Base-by-base conservation (phyloP, 768 basidiomycete genomes). In the Trametes meyenii region DNA sequence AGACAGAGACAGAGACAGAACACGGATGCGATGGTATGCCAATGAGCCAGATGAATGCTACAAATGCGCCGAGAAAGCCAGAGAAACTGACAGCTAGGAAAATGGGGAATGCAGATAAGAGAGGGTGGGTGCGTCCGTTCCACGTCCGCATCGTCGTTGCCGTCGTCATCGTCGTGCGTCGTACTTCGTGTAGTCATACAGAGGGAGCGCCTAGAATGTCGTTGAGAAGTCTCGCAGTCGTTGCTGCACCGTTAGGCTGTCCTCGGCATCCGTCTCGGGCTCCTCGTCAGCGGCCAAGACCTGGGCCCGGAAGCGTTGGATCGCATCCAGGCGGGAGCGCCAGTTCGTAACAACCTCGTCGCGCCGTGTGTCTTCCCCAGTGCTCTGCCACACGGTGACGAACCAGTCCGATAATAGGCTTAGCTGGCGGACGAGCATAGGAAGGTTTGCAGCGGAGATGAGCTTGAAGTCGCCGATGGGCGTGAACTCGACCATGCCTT, bases 401-500 rank as follows among this genome's bases (percentile, higher is more conserved):
- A 96, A 94, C 85, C 95, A 91, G 76, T 96, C 94, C 2, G 92
- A 86, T 55, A 95, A 77, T 26, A 96, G 77, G 65, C 92, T 89
- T 49, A 98, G 83, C 69, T 97, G 94, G 48, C 96, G 84, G 35
- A 97, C 86, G 51, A 96, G 80, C n/a, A 89, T 76, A 5, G 97
- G 92, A 7, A 99, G 80, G 62, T 88, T 89, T 62, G 88, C 85
- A 8, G 93, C 90, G 0, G 93, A 96, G 53, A 98, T 91, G 58
- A 98, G 82, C 79, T 98, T 98, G 81, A 94, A 96, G 68, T 88
- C 85, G 12, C 96, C 96, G 29, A 98, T 80, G 0, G 97, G 96
- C 0, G 89, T 84, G 75, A 98, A 97, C 69, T 97, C 95, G 12
- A 93, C 88, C 90, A 98, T 97, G 43, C 94, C 92, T 0, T 79